These are phyloP conservation scores for Crassisporium funariophilum DNA, from an alignment of 768 basidiomycete species.

Conservation along the genomic window DNA sequence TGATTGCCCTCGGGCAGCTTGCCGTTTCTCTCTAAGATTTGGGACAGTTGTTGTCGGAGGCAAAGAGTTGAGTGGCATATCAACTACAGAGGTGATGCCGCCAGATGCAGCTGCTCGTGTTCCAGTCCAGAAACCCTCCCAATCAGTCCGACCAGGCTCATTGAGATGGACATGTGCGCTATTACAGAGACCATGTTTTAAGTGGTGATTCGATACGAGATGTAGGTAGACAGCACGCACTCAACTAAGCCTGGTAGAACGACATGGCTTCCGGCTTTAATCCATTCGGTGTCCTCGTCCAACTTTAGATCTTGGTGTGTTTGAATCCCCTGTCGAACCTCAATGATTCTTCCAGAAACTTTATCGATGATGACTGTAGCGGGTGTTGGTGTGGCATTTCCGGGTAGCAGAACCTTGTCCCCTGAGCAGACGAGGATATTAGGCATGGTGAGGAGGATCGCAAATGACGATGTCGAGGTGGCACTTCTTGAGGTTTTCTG, in stretches of 20 bases:
- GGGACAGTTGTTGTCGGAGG: conserved; percentile 90
- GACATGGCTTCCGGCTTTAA: conserved; percentile 59
- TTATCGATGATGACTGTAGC: conserved; percentile 68
- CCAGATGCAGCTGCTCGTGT: conserved; percentile 89
- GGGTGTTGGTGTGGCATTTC: conserved; percentile 45
- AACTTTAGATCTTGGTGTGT: conserved; percentile 30
- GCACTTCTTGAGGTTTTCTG: too few species aligned
- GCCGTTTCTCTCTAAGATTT: conserved; percentile 72
- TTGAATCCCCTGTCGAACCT: conserved; percentile 42
- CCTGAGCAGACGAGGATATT: conserved; percentile 48
- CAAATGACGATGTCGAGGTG: conserved; percentile 3
- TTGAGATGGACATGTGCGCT: conserved; percentile 94
- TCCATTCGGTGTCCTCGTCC: conserved; percentile 35
- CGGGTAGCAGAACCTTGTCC: conserved; percentile 60
- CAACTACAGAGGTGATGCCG: conserved; percentile 93
- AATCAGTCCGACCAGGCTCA: conserved; percentile 89
- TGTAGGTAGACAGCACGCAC: conserved; percentile 46
- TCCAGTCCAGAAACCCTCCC: conserved; percentile 95
- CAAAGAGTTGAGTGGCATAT: conserved; percentile 98
- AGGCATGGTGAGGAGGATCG: conserved; percentile 17
- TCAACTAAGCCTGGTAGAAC: conserved; percentile 84
- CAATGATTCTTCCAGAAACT: conserved; percentile 59
- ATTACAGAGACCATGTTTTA: conserved; percentile 12
- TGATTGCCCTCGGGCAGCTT: conserved; percentile 72
- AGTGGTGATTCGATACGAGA: background rate